These are phyloP conservation scores for Lepiota brunneoincarnata DNA, from an alignment of 768 basidiomycete genomes.

Conservation along the genomic window DNA sequence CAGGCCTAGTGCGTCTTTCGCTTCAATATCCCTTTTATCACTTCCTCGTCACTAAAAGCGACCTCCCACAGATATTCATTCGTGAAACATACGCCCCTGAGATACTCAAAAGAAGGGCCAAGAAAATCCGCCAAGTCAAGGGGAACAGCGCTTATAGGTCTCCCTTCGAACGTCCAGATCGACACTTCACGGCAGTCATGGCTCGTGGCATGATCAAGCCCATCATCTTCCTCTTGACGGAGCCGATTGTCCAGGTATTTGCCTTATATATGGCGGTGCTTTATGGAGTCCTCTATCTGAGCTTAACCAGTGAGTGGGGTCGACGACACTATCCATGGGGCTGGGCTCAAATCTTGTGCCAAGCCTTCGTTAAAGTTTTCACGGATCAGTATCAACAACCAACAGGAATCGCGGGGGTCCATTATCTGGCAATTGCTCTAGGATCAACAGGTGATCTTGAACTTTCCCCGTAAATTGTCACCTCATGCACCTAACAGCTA, in stretches of 20 bases:
- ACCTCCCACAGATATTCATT: constrained; percentile 17
- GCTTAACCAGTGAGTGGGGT: constrained; percentile 31
- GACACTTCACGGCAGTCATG: constrained; percentile 44
- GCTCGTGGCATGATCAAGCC: constrained; percentile 52
- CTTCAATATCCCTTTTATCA: constrained; percentile 13
- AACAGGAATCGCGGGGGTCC: constrained; percentile 53
- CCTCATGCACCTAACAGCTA: background rate
- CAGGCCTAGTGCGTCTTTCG: constrained; percentile 41
- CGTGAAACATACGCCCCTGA: constrained; percentile 48
- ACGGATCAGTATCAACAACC: constrained; percentile 43
- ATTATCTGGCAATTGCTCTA: constrained; percentile 60
- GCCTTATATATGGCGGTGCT: constrained; percentile 57
- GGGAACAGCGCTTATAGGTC: constrained; percentile 34
- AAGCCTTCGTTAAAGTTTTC: constrained; percentile 55
- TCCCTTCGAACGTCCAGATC: constrained; percentile 34
- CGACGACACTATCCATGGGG: background rate
- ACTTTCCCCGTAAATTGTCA: constrained; percentile 14
- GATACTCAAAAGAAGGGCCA: constrained; percentile 40
- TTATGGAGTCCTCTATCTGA: constrained; percentile 48
- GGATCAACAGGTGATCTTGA: constrained; percentile 43
- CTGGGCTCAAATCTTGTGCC: background rate
- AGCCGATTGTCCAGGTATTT: constrained; percentile 63
- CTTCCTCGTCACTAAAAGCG: background rate
- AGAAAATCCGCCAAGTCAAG: constrained; percentile 31
- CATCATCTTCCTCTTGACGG: constrained; percentile 47